These are phyloP conservation scores for Trichoderma erinaceum DNA, from an alignment of 495 filamentous ascomycete genomes.

Conservation along the genomic window DNA sequence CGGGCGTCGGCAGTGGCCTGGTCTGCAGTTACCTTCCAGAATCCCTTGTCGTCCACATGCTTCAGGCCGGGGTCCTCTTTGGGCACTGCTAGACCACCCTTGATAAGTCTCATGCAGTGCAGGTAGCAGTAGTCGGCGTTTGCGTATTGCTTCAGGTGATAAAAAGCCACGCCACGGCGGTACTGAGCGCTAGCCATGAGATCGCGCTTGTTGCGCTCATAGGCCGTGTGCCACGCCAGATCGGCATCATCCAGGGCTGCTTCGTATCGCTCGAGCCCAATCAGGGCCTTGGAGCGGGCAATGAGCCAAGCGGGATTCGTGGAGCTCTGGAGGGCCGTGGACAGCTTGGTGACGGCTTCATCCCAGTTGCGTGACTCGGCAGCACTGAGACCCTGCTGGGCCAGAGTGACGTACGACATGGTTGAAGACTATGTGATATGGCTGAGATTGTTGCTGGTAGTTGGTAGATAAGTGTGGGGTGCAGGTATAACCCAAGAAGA, in stretches of 20 bases:
- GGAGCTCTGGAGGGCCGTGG: constrained; percentile 64
- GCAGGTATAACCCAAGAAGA: neutral
- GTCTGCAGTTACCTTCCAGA: constrained; percentile 30
- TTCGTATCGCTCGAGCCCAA: constrained; percentile 47
- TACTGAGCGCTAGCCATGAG: constrained; percentile 76
- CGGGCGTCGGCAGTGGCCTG: constrained; percentile 28
- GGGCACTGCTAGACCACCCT: constrained; percentile 30
- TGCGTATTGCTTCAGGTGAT: constrained; percentile 61
- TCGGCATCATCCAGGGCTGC: constrained; percentile 77
- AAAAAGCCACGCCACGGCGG: constrained; percentile 68
- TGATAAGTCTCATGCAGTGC: constrained; percentile 53
- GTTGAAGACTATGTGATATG: neutral
- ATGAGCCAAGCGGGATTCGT: constrained; percentile 77
- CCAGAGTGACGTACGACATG: constrained; percentile 30
- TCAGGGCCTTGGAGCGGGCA: constrained; percentile 77
- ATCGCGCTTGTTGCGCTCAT: constrained; percentile 66
- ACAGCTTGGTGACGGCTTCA: constrained; percentile 64
- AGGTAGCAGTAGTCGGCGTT: constrained; percentile 70
- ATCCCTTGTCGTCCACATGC: constrained; percentile 34
- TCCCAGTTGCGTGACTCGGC: constrained; percentile 56
- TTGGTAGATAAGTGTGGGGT: neutral
- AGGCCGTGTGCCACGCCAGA: constrained; percentile 61
- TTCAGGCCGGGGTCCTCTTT: constrained; percentile 36
- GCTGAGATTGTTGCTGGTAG: neutral
- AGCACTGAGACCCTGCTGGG: constrained; percentile 47